Evolutionary conservation across 2,329 filamentous ascomycete genomes (phyloP).

Genomic region (Cladobotryum mycophilum): DNA sequence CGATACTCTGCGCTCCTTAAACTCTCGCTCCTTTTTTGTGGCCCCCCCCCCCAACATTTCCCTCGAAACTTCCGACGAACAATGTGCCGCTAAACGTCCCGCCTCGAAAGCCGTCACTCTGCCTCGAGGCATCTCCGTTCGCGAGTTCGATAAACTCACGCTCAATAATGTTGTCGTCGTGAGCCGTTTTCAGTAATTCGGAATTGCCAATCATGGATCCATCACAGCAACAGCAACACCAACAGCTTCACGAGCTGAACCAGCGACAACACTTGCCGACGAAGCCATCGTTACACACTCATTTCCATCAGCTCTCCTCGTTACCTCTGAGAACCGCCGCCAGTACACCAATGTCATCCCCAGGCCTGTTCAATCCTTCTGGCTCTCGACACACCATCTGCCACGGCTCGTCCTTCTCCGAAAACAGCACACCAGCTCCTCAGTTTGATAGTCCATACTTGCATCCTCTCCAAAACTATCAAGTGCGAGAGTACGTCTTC

Average conservation of each 20-base stretch:
- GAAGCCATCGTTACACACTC: slow-evolving; percentile 22
- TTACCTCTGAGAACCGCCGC: slow-evolving; percentile 42
- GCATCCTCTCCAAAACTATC: slow-evolving; percentile 65
- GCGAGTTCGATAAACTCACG: background rate
- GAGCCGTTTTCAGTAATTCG: background rate
- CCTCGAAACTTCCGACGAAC: background rate
- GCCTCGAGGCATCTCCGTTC: background rate
- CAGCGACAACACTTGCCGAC: slow-evolving; percentile 9
- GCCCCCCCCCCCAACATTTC: background rate
- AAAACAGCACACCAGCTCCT: slow-evolving; percentile 47
- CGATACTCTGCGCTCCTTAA: background rate
- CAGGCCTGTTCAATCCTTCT: slow-evolving; percentile 54
- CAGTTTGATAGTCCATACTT: slow-evolving; percentile 53
- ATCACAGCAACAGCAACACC: slow-evolving; percentile 12
- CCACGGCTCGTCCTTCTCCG: slow-evolving; percentile 40
- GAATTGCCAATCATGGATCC: slow-evolving; percentile 7
- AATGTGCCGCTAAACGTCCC: slow-evolving; percentile 1
- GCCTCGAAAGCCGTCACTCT: slow-evolving; percentile 1
- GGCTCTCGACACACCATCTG: slow-evolving; percentile 35
- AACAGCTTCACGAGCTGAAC: slow-evolving; percentile 5
- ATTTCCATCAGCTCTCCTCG: slow-evolving; percentile 31
- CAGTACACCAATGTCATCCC: slow-evolving; percentile 55
- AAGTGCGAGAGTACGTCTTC: slow-evolving; percentile 65
- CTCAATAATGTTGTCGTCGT: background rate
- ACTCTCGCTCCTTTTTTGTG: too few species aligned